Evolutionary conservation across 495 filamentous ascomycete species (phyloP).

Genomic region (Parathielavia hyrcaniae): DNA sequence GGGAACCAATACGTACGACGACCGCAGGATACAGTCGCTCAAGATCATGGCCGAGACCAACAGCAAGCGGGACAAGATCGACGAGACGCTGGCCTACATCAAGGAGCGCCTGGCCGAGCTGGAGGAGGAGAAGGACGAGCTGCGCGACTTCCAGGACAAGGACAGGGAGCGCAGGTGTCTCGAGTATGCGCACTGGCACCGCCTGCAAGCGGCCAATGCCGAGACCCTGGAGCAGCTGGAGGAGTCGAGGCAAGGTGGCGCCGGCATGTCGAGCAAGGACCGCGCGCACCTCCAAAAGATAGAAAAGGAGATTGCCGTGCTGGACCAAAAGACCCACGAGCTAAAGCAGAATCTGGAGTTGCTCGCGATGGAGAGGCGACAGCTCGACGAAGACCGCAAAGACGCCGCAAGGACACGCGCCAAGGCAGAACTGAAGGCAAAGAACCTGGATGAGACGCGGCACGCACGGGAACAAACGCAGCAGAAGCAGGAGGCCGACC

Average conservation of each 20-base stretch:
- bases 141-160: constrained; percentile 87
- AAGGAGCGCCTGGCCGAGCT: constrained; percentile 82
- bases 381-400: constrained; percentile 83
- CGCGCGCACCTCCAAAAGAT: constrained; percentile 67
- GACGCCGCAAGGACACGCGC: constrained; percentile 70
- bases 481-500: constrained; percentile 62
- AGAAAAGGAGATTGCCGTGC: constrained; percentile 70
- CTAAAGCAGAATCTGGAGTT: constrained; percentile 78
- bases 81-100: constrained; percentile 85
- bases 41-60: constrained; percentile 98
- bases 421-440: constrained; percentile 77
- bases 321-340: constrained; percentile 72
- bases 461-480: constrained; percentile 67
- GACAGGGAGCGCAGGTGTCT: constrained; percentile 88
- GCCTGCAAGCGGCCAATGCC: constrained; percentile 72
- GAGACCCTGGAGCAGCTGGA: constrained; percentile 78
- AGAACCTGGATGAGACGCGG: constrained; percentile 71
- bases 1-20: constrained; percentile 94
- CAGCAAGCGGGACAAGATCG: constrained; percentile 88
- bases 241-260: constrained; percentile 67
- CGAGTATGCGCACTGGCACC: constrained; percentile 89
- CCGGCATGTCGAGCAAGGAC: constrained; percentile 76
- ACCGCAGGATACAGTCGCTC: constrained; percentile 76
- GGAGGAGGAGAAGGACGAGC: constrained; percentile 94
- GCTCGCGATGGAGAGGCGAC: constrained; percentile 75